Base-by-base conservation (phyloP, 2,329 filamentous ascomycete genomes). In the Sporothrix brasiliensis region DNA sequence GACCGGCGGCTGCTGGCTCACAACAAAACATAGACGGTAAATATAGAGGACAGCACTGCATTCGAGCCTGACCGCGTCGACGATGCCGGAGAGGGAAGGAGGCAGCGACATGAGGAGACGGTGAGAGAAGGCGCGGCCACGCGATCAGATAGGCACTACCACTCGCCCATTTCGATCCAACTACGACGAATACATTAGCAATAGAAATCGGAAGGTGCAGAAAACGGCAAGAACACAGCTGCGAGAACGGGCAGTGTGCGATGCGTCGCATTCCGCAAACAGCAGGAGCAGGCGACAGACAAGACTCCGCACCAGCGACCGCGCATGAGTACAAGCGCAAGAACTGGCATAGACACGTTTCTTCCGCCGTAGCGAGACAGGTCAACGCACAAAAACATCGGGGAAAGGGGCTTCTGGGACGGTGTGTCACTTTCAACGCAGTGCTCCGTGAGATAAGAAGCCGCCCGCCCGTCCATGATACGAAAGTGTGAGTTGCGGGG, bases 1-100 rank as follows among this genome's bases (percentile, higher is more conserved):
- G 30, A 67, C n/a, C 65, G 49, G 65, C 30, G 27, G 24, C 24
- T 5, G 9, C 6, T 13, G 24, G 13, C 47, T 1, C 24, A 66
- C n/a, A 21, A 7, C 34, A 41, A 34, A 41, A 9, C 7, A 41
- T 19, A 52, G 14, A 53, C 14, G 27, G 11, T 4, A 19, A 13
- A 21, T 21, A 21, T 21, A 44, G 49, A 54, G 50, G 50, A 54
- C 5, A 21, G 50, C 65, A 67, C 49, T 14, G 39, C 65, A 56
- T 44, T 39, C 34, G 65, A 39, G 27, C 10, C 24, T n/a, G 34
- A 14, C 24, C 39, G 11, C 19, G 65, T 19, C 50, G 50, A 67
- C 65, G 50, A 67, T 54, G 39, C 65, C 65, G 65, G 65, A 44
- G 49, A 30, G 21, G 52, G 65, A 56, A 56, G 52, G 65, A 54